Conservation (phyloP, 345 rosid genomes). For the Erodium maritimum region DNA sequence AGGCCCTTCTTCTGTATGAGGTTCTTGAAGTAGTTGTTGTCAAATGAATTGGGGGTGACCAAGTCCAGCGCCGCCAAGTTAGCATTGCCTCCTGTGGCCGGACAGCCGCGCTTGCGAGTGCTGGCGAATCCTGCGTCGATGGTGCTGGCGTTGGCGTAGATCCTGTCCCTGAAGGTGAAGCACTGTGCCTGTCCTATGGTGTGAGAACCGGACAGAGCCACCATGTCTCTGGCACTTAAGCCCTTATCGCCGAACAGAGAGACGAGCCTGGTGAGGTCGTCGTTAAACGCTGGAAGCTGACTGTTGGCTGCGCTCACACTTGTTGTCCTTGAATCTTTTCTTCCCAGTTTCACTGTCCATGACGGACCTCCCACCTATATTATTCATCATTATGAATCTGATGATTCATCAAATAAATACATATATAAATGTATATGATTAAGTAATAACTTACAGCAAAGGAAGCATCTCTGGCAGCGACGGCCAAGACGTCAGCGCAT, state of each 20-base stretch:
- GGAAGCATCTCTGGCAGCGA: constrained; percentile 50
- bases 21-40: constrained; percentile 42
- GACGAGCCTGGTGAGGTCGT: constrained; percentile 25
- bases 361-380: constrained; percentile 31
- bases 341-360: constrained; percentile 32
- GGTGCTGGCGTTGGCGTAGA: constrained; percentile 32
- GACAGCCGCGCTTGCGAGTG: constrained; percentile 33
- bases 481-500: constrained; percentile 51
- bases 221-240: constrained; percentile 41
- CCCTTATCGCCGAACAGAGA: constrained; percentile 29
- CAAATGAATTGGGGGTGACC: constrained; percentile 42
- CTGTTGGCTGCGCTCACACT: constrained; percentile 21
- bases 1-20: constrained; percentile 46
- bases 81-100: constrained; percentile 11
- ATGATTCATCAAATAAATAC: background rate
- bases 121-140: constrained; percentile 34
- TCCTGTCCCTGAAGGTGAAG: constrained; percentile 26
- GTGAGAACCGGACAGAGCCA: constrained; percentile 57
- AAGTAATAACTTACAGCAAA: constrained; percentile 11
- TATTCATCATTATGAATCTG: background rate
- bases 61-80: constrained; percentile 32
- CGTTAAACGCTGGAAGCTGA: constrained; percentile 31
- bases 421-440: background rate
- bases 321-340: constrained; percentile 31
- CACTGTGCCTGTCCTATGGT: constrained; percentile 51